These are phyloP conservation scores for Tagetes patula DNA, from an alignment of 129 eudicot species.

Conservation along the genomic window DNA sequence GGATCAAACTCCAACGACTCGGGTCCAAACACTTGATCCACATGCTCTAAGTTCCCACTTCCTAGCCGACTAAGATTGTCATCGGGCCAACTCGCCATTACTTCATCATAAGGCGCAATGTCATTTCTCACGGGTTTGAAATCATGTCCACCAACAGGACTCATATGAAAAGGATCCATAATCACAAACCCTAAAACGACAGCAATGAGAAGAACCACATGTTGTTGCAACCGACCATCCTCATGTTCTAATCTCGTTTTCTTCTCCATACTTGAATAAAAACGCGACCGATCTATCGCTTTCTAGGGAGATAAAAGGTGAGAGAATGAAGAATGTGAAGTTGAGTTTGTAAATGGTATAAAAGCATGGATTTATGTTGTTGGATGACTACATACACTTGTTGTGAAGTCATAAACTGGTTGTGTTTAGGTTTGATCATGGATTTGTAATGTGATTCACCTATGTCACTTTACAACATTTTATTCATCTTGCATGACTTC, in stretches of 20 bases:
- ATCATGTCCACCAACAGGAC: slow-evolving; percentile 80
- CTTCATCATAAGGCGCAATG: slow-evolving; percentile 77
- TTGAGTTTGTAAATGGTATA: slow-evolving; percentile 23
- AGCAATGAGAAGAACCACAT: slow-evolving; percentile 43
- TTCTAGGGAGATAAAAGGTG: slow-evolving; percentile 13
- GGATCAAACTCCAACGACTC: slow-evolving; percentile 84
- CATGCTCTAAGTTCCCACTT: slow-evolving; percentile 59
- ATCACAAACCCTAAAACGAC: slow-evolving; percentile 56
- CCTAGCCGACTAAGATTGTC: slow-evolving; percentile 76
- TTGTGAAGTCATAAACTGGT: slow-evolving; percentile 35
- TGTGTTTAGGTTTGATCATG: slow-evolving; percentile 57
- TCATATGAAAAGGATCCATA: slow-evolving; percentile 76
- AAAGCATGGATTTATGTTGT: slow-evolving; percentile 30
- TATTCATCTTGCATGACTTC: slow-evolving; percentile 30
- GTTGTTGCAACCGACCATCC: slow-evolving; percentile 55
- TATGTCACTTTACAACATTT: slow-evolving; percentile 25
- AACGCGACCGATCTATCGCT: not conserved
- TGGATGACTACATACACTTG: slow-evolving; percentile 24
- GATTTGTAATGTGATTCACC: slow-evolving; percentile 33
- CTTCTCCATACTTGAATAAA: slow-evolving; percentile 48
- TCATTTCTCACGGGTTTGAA: slow-evolving; percentile 72
- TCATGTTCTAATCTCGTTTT: slow-evolving; percentile 40
- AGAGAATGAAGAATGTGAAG: slow-evolving; percentile 14
- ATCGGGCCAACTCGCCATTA: slow-evolving; percentile 75
- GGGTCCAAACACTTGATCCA: slow-evolving; percentile 79